Conservation (phyloP, 371 early-diverging fungal species). For the Parasitella parasitica region DNA sequence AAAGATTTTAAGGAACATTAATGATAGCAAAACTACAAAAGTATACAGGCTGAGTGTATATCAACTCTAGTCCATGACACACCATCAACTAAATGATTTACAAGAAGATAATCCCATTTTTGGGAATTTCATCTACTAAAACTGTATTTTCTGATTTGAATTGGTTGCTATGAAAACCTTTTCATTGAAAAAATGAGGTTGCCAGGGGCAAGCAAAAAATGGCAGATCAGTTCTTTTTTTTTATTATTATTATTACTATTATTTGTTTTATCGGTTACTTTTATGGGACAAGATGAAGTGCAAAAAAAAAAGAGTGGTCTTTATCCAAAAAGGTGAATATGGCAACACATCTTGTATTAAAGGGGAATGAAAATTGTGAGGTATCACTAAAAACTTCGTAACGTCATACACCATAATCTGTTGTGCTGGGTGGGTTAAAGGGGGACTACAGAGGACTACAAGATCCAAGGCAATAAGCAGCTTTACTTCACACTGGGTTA, state of each 20-base stretch:
- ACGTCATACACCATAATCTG: background rate
- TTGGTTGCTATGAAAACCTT: background rate
- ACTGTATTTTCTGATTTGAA: background rate
- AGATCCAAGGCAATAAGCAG: background rate
- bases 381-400: background rate
- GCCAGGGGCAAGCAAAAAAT: background rate
- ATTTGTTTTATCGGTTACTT: background rate
- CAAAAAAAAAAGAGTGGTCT: background rate
- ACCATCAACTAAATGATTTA: background rate
- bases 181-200: background rate
- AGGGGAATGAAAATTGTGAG: background rate
- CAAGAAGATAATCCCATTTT: background rate
- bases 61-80: background rate
- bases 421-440: background rate
- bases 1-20: too few species aligned
- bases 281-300: background rate
- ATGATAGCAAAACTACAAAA: too few species aligned
- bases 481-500: background rate
- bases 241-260: background rate
- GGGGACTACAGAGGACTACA: background rate
- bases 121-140: background rate
- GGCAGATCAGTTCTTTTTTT: background rate
- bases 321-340: constrained; percentile 1
- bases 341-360: background rate
- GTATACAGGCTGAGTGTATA: background rate